Evolutionary conservation across 768 basidiomycete species (phyloP), one percentile per base, ranked within the genome.

Genomic region (Flagelloscypha sp.): DNA sequence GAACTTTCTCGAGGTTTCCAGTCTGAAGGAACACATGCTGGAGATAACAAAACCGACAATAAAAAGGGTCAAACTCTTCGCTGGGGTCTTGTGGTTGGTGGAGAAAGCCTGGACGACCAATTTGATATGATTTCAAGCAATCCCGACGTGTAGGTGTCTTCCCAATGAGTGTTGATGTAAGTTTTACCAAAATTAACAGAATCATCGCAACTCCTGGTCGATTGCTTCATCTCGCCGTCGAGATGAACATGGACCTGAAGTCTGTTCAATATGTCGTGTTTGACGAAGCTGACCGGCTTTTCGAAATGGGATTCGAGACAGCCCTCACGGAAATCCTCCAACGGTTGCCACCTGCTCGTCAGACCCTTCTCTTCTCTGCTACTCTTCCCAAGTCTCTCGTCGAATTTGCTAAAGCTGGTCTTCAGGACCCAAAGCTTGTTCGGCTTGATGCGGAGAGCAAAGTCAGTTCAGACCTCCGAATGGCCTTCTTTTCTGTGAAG

Each of bases 151-250:
- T 95, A 59, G 56, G 89, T 75, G 2, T 7, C 30, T 36, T 43
- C 38, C 30, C 33, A 24, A 17, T 13, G 32, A 28, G 35, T 36
- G 41, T 28, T 43, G 35, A 41, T 30, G 24, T 36, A 28, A 7
- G 30, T 33, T 15, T 20, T 35, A 45, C 36, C 48, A 47, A 43
- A 37, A 20, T 21, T 6, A 27, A 6, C 47, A 97, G 93, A 13
- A 85, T 99, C 44, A 94, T 99, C 46, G 94, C 95, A 16, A 99
- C 95, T 8, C 95, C 95, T 12, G 95, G 95, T 41, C 90, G 95
- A 44, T 68, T 99, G 22, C 75, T 99, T n/a, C 95, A 99, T 61
- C 71, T 99, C 16, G 72, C 86, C 34, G 86, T 98, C 33, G 95
- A 99, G 62, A 98, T 98, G 94, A 85, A 84, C 43, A 63, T 95